Percentiles rank a stretch among this genome's conserved stretches.
phyloP scores from a whole-genome alignment of 345 rosid species.

The Mercurialis annua region DNA sequence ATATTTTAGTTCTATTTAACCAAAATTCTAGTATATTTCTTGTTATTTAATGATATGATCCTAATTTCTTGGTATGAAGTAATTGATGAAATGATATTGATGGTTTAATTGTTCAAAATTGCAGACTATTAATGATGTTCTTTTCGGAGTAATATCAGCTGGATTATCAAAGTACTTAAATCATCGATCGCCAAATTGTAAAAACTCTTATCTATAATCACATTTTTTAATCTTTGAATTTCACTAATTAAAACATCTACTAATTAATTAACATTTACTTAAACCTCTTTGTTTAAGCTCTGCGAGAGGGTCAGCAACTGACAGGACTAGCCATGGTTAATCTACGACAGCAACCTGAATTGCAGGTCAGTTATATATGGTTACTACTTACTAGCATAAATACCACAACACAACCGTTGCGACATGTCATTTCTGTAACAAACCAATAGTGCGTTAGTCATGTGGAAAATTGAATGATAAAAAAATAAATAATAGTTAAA shows the following conservation, averaged over 20 bases:
- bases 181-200: conserved; percentile 45
- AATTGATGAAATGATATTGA: not conserved
- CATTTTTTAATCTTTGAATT: not conserved
- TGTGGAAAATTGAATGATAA: no score
- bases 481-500: no score
- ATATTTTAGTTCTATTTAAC: no score
- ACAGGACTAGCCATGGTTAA: conserved; percentile 65
- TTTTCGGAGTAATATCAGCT: conserved; percentile 44
- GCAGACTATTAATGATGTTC: conserved; percentile 70
- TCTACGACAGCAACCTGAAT: conserved; percentile 41
- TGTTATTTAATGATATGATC: no score
- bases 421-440: no score
- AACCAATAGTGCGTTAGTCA: no score
- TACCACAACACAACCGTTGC: no score
- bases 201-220: not conserved
- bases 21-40: no score
- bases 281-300: conserved; percentile 26
- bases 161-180: conserved; percentile 54
- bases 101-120: not conserved
- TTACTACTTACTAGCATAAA: no score
- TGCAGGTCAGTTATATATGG: conserved; percentile 37
- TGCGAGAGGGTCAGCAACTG: conserved; percentile 33
- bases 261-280: not conserved
- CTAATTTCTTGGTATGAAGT: no score
- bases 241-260: not conserved